These are phyloP conservation scores for Salix brachista DNA, from an alignment of 345 rosid species.

Conservation along the genomic window DNA sequence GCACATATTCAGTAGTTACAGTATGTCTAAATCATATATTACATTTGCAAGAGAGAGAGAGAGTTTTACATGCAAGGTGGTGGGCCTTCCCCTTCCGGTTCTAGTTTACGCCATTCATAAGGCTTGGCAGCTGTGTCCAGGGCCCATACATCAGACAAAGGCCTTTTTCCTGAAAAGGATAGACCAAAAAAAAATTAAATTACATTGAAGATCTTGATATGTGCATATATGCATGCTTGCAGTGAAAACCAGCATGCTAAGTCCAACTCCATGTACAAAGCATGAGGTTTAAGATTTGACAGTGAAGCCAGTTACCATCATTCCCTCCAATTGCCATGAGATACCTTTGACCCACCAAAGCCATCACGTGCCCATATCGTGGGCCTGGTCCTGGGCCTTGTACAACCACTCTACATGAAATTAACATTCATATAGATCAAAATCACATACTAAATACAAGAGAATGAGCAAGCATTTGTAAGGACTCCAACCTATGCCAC, in stretches of 20 bases:
- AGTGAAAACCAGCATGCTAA: background rate
- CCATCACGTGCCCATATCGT: constrained; percentile 99
- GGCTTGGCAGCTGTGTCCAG: constrained; percentile 99
- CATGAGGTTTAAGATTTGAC: background rate
- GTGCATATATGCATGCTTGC: background rate
- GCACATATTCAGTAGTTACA: background rate
- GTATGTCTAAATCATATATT: background rate
- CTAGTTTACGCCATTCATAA: constrained; percentile 99
- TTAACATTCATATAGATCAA: constrained; percentile 19
- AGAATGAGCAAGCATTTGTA: constrained; percentile 9
- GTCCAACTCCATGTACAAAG: background rate
- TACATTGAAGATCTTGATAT: constrained; percentile 6
- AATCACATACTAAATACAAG: background rate
- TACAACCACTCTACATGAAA: constrained; percentile 76
- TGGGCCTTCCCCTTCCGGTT: constrained; percentile 99
- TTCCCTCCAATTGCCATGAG: constrained; percentile 99
- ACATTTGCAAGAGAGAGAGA: background rate
- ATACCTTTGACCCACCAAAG: constrained; percentile 97
- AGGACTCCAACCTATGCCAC: constrained; percentile 77
- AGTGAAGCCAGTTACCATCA: constrained; percentile 58
- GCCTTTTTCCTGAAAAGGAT: constrained; percentile 72
- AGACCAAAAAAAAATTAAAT: constrained; percentile 6
- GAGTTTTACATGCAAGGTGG: constrained; percentile 93
- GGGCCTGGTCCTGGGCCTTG: constrained; percentile 99
- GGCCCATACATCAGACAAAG: constrained; percentile 99